Base-by-base conservation (phyloP, 2,329 filamentous ascomycete genomes). In the Alternaria sp. region DNA sequence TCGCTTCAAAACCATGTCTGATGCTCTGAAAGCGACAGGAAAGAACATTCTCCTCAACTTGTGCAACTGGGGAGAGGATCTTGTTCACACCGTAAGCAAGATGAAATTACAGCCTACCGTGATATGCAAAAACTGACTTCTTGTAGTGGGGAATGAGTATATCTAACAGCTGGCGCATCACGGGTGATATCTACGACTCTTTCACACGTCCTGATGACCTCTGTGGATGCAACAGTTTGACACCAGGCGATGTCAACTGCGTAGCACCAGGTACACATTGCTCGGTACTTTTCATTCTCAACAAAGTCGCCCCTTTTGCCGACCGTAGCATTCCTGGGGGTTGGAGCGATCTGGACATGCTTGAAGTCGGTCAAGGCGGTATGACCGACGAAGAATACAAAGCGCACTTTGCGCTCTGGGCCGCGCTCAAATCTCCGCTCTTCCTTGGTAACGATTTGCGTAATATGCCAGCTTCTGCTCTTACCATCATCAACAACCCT, bases 381-480 rank as follows among this genome's bases (percentile, higher is more conserved):
- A 70, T 70, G 65, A 69, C 67, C 2, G 71, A 74, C 25, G 67
- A 71, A 56, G 72, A 81, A 64, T 69, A 78, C 69, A 73, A 77
- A 66, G 65, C 73, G 25, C 73, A 82, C 62, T 79, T 84, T 67
- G 69, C 79, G 60, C 59, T 78, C 4, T 75, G 82, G 82, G 69
- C 79, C 41, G 76, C 78, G 59, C 63, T 83, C 54, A 81, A 81
- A 59, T 77, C 74, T 6, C 79, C 80, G 57, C 64, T 82, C 56
- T 59, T 85, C 69, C 79, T 85, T 64, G 82, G 81, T 59, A 71
- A 82, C 66, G 58, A 78, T 63, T 60, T 78, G 74, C 75, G 74
- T 45, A 75, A 76, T 18, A 78, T 82, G 50, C 71, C 77, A 0
- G 73, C 77, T 3, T 71, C 79, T 27, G 79, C 77, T 6, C 68